A percentile compares a stretch with the other conserved stretches of the same genome.
phyloP scores from a whole-genome alignment of 1,284 basidiomycete genomes.

The Ganoderma boninense region DNA sequence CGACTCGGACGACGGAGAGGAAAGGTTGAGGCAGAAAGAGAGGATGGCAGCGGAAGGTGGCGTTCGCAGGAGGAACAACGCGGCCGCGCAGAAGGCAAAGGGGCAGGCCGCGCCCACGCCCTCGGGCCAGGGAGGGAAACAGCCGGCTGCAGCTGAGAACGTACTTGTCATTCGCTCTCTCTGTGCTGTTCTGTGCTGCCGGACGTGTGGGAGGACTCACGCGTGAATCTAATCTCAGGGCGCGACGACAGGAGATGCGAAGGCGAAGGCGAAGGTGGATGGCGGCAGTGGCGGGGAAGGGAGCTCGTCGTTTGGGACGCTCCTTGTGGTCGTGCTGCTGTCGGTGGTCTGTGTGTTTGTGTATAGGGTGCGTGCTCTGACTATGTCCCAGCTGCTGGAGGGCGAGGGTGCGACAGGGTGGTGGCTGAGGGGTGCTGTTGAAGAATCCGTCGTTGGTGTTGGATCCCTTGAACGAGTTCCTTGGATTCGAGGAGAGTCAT shows the following conservation, averaged over 20 bases:
- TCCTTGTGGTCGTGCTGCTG: conserved; percentile 26
- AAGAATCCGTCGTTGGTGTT: conserved; percentile 28
- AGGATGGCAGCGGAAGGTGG: conserved; percentile 10
- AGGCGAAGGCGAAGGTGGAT: not conserved
- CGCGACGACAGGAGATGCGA: not conserved
- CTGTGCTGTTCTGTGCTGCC: not conserved
- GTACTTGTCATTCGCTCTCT: conserved; percentile 5
- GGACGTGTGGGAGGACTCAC: not conserved
- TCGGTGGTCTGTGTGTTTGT: conserved; percentile 23
- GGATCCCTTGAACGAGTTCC: conserved; percentile 27
- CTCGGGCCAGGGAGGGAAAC: not conserved
- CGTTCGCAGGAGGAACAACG: conserved; percentile 16
- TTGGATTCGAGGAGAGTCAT: conserved; percentile 25
- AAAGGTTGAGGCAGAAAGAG: not conserved
- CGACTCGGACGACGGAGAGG: not conserved
- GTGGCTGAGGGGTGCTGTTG: conserved; percentile 7
- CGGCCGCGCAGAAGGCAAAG: not conserved
- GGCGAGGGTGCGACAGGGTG: not conserved
- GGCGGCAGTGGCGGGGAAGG: not conserved
- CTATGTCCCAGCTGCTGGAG: not conserved
- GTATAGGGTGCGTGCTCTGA: conserved; percentile 21
- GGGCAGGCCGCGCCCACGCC: not conserved
- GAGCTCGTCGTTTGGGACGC: not conserved
- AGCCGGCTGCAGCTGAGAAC: conserved; percentile 6
- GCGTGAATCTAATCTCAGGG: not conserved